These are phyloP conservation scores for Eucalyptus virginea DNA, from an alignment of 345 rosid genomes.

Conservation along the genomic window DNA sequence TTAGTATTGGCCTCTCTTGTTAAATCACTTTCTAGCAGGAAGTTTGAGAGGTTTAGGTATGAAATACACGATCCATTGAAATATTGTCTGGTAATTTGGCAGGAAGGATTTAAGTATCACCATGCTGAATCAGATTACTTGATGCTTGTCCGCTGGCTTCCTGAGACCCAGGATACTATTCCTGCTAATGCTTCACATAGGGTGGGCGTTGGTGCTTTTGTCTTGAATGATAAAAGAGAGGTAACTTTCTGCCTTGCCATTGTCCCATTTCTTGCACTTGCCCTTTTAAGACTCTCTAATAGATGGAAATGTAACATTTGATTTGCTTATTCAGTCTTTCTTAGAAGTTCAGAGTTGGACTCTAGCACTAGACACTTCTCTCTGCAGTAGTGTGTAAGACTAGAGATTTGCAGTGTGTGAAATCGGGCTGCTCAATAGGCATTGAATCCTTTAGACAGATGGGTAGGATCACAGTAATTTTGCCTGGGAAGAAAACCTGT, in stretches of 20 bases:
- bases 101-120: slow-evolving; percentile 4
- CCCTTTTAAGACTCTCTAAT: neutral
- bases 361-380: neutral
- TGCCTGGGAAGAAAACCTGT: neutral
- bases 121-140: slow-evolving; percentile 32
- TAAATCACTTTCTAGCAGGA: neutral
- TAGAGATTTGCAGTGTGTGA: neutral
- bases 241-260: slow-evolving; percentile 6
- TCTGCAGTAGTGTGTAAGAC: neutral
- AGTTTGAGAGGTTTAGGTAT: neutral
- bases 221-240: slow-evolving; percentile 43
- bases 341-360: neutral
- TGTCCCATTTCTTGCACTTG: neutral
- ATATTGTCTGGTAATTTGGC: neutral
- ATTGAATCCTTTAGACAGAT: neutral
- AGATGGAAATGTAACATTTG: neutral
- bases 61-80: accelerated
- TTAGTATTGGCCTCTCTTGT: neutral
- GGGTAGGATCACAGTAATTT: neutral
- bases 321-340: neutral
- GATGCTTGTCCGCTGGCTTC: slow-evolving; percentile 72
- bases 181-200: slow-evolving; percentile 77
- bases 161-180: slow-evolving; percentile 18
- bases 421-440: neutral
- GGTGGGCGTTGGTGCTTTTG: slow-evolving; percentile 64